Evolutionary conservation across 139 green algal species (phyloP), one percentile per base, ranked within the genome.

Genomic region (Chlamydomonas incerta): DNA sequence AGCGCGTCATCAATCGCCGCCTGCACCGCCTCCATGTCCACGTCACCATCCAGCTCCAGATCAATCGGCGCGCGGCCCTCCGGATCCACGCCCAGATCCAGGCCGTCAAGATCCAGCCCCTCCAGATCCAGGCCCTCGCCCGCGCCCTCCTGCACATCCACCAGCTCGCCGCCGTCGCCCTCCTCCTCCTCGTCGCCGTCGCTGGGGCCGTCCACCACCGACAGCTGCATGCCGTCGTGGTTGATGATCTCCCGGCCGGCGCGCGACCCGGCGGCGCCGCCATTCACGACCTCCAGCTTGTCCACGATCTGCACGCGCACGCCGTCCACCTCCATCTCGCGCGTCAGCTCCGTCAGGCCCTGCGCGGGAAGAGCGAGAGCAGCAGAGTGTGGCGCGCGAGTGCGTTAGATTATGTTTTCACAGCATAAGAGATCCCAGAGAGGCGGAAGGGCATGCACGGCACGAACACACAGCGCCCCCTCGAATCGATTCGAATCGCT

Each of bases 271-370:
- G 79, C 41, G 41, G 41, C 8, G 41, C 41, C 41, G 41, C 41
- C 41, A 8, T 50, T 50, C 6, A 8, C 41, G n/a, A 86, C 68
- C 80, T 86, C 68, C 68, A 86, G 47, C 33, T n/a, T n/a, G 57
- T 86, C 80, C 52, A 86, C 80, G 35, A 86, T 86, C 34, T 79
- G 52, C 68, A 86, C 80, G 52, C 24, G n/a, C 11, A 86, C 80
- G 26, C 80, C 80, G 31, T 86, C 52, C 52, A 86, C 55, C 52
- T 86, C 80, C 52, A 80, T 77, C 80, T 86, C 80, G 21, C 47
- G 80, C 10, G 34, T 79, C 68, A 79, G 33, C 50, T 86, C 80
- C 34, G 52, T 52, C 52, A 77, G n/a, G 21, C 80, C 80, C 80
- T 79, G 41, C 41, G 41, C 8, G 41, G 41, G n/a, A n/a, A n/a